Percentiles rank a stretch among this genome's conserved stretches.
phyloP scores from a whole-genome alignment of 2,329 filamentous ascomycete species.

The Chaetomiaceae sp. region DNA sequence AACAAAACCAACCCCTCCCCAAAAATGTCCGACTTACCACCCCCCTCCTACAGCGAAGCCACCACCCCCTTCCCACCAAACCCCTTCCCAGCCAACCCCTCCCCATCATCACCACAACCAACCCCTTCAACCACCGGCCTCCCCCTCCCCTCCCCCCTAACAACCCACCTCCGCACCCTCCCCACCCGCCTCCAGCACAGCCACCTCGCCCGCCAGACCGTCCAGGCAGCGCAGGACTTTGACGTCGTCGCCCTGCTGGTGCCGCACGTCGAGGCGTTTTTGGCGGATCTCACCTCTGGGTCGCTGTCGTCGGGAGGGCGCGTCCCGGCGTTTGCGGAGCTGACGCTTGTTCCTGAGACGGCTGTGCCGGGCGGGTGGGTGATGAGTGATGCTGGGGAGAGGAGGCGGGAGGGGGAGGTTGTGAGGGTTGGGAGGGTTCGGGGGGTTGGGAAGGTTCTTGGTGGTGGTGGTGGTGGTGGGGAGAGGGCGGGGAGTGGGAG shows the following conservation, averaged over 20 bases:
- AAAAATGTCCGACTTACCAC: slow-evolving; percentile 15
- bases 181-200: slow-evolving; percentile 19
- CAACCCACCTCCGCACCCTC: slow-evolving; percentile 29
- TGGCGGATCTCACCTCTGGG: slow-evolving; percentile 35
- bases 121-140: too few species aligned
- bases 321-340: slow-evolving; percentile 35
- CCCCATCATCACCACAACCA: not conserved
- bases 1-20: not conserved
- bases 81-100: slow-evolving; percentile 1
- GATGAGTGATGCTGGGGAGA: slow-evolving; percentile 33
- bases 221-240: slow-evolving; percentile 32
- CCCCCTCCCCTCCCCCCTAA: slow-evolving; percentile 19
- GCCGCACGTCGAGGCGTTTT: slow-evolving; percentile 39
- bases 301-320: slow-evolving; percentile 17
- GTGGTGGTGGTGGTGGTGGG: slow-evolving; percentile 24
- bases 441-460: not conserved
- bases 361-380: slow-evolving; percentile 36
- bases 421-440: slow-evolving; percentile 34
- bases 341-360: slow-evolving; percentile 41
- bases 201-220: slow-evolving; percentile 15
- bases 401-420: slow-evolving; percentile 28
- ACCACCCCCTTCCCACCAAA: slow-evolving; percentile 9
- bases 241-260: slow-evolving; percentile 37
- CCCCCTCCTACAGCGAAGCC: slow-evolving; percentile 25
- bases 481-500: slow-evolving; percentile 31